Evolutionary conservation across 495 filamentous ascomycete species (phyloP).

Genomic region (Penicillium lividum): DNA sequence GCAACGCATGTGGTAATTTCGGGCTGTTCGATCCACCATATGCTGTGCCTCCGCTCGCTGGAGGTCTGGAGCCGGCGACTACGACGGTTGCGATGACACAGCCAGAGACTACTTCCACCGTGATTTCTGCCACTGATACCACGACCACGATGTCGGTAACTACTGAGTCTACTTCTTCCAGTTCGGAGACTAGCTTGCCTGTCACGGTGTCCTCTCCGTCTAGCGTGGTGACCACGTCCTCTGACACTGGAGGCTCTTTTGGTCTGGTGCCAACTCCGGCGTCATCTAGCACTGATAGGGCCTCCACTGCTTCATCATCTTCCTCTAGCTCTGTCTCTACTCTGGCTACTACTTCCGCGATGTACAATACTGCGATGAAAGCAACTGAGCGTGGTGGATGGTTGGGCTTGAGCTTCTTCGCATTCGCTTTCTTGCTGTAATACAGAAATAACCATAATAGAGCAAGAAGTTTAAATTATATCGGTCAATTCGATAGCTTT

Average conservation of each 20-base stretch:
- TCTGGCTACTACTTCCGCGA: constrained; percentile 9
- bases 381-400: neutral
- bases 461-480: neutral
- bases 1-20: constrained; percentile 22
- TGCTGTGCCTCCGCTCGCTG: constrained; percentile 19
- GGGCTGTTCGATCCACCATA: constrained; percentile 27
- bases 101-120: constrained; percentile 14
- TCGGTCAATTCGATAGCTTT: neutral
- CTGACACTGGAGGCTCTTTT: constrained; percentile 1
- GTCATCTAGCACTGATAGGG: constrained; percentile 4
- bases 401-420: constrained; percentile 8
- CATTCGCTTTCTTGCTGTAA: constrained; percentile 11
- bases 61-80: constrained; percentile 17
- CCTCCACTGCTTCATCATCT: constrained; percentile 3
- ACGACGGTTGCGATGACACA: constrained; percentile 14
- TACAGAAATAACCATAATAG: neutral
- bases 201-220: neutral
- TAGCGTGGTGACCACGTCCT: constrained; percentile 2
- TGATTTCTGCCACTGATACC: constrained; percentile 3
- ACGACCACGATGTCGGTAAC: constrained; percentile 2
- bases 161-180: constrained; percentile 3
- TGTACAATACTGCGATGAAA: constrained; percentile 8
- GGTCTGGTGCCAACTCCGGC: constrained; percentile 2
- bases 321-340: constrained; percentile 7
- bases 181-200: constrained; percentile 2